Percentiles rank a stretch among this genome's conserved stretches.
Evolutionary conservation across 306 rosid species (phyloP).

Genomic region (Prunus dulcis): DNA sequence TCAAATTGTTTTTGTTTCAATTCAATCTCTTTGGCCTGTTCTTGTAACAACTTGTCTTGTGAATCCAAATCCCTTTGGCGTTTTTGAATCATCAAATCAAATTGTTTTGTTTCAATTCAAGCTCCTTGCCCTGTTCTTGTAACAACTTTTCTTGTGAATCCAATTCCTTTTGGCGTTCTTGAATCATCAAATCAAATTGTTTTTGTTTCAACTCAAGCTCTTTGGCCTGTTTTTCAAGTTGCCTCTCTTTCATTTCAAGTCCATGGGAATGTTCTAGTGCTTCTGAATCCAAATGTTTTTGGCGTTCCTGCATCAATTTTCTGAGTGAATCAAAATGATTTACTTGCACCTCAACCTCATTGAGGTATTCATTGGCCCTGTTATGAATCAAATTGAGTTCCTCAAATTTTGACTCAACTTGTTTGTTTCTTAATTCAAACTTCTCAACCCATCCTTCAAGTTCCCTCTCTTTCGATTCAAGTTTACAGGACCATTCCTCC

Average conservation of each 20-base stretch:
- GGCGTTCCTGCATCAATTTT: constrained; percentile 14
- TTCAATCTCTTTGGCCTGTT: constrained; percentile 13
- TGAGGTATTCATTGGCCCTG: constrained; percentile 18
- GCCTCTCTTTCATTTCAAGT: constrained; percentile 25
- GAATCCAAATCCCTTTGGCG: constrained; percentile 9
- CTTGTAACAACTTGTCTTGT: constrained; percentile 8
- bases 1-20: constrained; percentile 10
- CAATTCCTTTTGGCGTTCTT: constrained; percentile 7
- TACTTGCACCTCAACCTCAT: constrained; percentile 29
- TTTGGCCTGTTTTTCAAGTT: constrained; percentile 1
- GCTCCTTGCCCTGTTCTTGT: constrained; percentile 9
- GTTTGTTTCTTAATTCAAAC: constrained; percentile 2
- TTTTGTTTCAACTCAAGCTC: constrained; percentile 24
- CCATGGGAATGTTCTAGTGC: constrained; percentile 13
- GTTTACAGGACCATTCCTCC: constrained; percentile 10
- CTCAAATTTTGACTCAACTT: not conserved
- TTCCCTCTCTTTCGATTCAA: constrained; percentile 5
- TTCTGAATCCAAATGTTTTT: constrained; percentile 15
- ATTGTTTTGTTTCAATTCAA: constrained; percentile 18
- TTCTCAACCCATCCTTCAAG: constrained; percentile 6
- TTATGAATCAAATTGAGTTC: constrained; percentile 11
- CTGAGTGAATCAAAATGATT: constrained; percentile 1
- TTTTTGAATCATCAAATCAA: constrained; percentile 4
- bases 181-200: constrained; percentile 1
- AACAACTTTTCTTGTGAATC: not conserved